These are phyloP conservation scores for Leccinum subspadiceum DNA, from an alignment of 1,284 basidiomycete species.

Conservation along the genomic window DNA sequence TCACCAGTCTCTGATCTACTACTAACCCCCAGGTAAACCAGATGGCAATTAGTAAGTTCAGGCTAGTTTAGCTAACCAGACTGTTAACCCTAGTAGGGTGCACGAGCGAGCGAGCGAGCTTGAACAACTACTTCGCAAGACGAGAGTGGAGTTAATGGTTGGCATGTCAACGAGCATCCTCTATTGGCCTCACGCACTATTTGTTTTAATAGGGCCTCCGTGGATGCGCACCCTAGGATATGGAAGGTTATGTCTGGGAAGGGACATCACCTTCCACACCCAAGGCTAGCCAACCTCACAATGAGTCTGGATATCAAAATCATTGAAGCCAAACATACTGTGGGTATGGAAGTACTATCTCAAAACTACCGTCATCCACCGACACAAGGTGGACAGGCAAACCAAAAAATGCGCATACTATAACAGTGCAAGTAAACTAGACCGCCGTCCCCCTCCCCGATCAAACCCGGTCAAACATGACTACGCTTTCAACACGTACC, in stretches of 20 bases:
- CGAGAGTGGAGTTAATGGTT: too few species aligned
- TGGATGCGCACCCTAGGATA: not conserved
- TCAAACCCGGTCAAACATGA: not conserved
- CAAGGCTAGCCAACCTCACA: not conserved
- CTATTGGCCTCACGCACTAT: not conserved
- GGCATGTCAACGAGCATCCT: not conserved
- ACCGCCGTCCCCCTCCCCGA: not conserved
- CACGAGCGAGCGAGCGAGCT: too few species aligned
- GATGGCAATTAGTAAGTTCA: too few species aligned
- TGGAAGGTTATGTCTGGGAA: not conserved
- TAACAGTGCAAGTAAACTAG: constrained; percentile 3
- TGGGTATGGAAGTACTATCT: not conserved
- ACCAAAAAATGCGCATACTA: not conserved
- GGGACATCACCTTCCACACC: not conserved
- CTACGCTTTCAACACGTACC: constrained; percentile 3
- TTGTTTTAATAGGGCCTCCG: not conserved
- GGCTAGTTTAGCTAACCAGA: too few species aligned
- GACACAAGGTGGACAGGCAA: not conserved
- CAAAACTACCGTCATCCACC: not conserved
- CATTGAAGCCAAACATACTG: not conserved
- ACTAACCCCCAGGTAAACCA: too few species aligned
- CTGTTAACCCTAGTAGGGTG: too few species aligned
- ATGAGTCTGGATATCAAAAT: not conserved
- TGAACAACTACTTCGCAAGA: too few species aligned
- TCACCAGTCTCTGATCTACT: too few species aligned